A percentile compares a stretch with the other conserved stretches of the same genome.
Conservation (phyloP, 768 basidiomycete species). For the Agrocybe chaxingu region DNA sequence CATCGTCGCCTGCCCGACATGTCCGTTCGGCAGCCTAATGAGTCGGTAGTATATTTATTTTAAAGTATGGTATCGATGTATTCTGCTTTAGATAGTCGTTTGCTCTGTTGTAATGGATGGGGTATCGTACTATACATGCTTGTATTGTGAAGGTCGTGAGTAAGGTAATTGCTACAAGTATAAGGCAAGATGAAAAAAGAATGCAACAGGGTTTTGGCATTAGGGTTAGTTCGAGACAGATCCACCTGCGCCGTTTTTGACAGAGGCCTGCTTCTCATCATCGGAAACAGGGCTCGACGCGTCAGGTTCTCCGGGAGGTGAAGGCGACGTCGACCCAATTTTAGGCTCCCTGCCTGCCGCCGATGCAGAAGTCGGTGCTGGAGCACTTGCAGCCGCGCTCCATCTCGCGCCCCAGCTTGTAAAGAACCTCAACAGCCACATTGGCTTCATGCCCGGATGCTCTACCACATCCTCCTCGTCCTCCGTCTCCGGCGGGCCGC, state of each 20-base stretch:
- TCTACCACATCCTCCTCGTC: slow-evolving; percentile 56
- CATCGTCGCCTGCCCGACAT: neutral
- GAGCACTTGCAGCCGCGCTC: slow-evolving; percentile 32
- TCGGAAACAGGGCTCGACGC: neutral
- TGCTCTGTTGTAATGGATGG: slow-evolving; percentile 12
- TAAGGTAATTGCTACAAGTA: too few relatives aligned
- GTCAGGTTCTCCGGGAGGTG: neutral
- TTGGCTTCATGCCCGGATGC: slow-evolving; percentile 60
- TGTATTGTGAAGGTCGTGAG: neutral
- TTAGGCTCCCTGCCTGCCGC: neutral
- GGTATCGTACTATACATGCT: slow-evolving; percentile 1
- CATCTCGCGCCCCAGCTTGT: slow-evolving; percentile 73
- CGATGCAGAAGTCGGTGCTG: neutral
- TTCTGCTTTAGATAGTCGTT: slow-evolving; percentile 10
- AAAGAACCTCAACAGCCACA: slow-evolving; percentile 76
- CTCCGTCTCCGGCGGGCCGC: slow-evolving; percentile 23
- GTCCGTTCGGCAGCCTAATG: slow-evolving; percentile 5
- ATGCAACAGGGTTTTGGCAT: neutral
- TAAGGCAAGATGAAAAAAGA: too few relatives aligned
- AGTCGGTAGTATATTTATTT: slow-evolving; percentile 18
- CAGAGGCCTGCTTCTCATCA: slow-evolving; percentile 2
- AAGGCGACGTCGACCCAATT: neutral
- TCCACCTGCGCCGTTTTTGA: neutral
- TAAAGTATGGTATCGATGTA: slow-evolving; percentile 11
- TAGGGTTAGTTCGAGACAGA: neutral